These are phyloP conservation scores for Globisporangium nunn DNA, from an alignment of 352 stramenopile genomes.

Conservation along the genomic window DNA sequence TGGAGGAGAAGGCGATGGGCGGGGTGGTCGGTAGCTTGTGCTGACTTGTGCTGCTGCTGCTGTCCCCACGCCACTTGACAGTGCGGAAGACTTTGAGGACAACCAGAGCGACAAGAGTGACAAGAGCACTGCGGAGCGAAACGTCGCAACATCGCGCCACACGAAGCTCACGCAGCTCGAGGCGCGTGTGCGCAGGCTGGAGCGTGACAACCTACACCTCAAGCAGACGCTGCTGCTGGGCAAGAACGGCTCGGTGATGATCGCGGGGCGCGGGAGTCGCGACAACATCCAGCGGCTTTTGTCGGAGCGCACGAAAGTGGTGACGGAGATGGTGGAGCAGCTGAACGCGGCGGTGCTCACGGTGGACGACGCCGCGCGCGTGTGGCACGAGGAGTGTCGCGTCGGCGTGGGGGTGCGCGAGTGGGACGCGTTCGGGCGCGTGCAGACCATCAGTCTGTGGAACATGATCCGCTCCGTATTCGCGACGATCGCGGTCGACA, in stretches of 20 bases:
- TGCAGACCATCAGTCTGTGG: slow-evolving; percentile 75
- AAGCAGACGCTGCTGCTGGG: slow-evolving; percentile 69
- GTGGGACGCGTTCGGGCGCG: slow-evolving; percentile 62
- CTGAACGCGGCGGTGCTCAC: slow-evolving; percentile 65
- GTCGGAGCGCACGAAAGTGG: slow-evolving; percentile 60
- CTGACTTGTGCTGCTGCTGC: background rate
- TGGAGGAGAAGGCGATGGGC: background rate
- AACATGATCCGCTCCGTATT: slow-evolving; percentile 80
- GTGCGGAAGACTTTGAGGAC: slow-evolving; percentile 12
- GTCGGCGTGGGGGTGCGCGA: slow-evolving; percentile 72
- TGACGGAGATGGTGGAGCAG: slow-evolving; percentile 77
- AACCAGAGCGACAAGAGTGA: slow-evolving; percentile 18
- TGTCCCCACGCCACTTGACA: background rate
- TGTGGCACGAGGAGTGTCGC: slow-evolving; percentile 73
- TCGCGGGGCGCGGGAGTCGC: slow-evolving; percentile 23
- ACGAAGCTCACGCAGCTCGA: slow-evolving; percentile 74
- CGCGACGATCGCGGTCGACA: slow-evolving; percentile 66
- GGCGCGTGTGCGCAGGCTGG: slow-evolving; percentile 53
- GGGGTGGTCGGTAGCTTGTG: too few species aligned
- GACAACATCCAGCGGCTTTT: slow-evolving; percentile 46
- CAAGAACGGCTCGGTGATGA: slow-evolving; percentile 43
- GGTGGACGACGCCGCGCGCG: slow-evolving; percentile 51
- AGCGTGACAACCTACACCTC: slow-evolving; percentile 70
- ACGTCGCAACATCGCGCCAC: slow-evolving; percentile 22
- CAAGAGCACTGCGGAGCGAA: slow-evolving; percentile 5